These are phyloP conservation scores for Colletotrichum coccodes DNA, from an alignment of 2,329 filamentous ascomycete species.

Conservation along the genomic window DNA sequence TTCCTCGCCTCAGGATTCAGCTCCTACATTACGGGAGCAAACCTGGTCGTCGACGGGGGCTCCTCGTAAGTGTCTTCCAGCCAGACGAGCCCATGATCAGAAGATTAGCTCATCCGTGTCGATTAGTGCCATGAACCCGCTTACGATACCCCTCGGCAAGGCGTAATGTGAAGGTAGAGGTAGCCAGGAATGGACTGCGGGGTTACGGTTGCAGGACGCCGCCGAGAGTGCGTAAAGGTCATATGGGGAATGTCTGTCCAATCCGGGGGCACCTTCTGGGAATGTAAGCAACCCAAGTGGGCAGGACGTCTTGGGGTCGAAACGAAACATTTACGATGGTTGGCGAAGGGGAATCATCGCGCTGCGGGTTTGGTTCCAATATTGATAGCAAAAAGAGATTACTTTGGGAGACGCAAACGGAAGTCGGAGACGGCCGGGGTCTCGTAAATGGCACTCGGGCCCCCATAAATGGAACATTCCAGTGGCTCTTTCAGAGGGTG, in stretches of 20 bases:
- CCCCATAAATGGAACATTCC: constrained; percentile 20
- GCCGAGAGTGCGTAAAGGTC: constrained; percentile 12
- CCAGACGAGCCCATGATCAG: neutral
- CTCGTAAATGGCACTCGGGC: constrained; percentile 5
- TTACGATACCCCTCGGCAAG: constrained; percentile 49
- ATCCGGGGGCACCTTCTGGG: neutral
- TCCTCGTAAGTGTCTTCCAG: constrained; percentile 47
- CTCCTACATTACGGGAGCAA: constrained; percentile 70
- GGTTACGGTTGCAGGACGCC: constrained; percentile 8
- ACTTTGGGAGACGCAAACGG: constrained; percentile 22
- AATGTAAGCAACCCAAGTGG: constrained; percentile 11
- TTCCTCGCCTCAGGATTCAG: constrained; percentile 72
- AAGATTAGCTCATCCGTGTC: constrained; percentile 28
- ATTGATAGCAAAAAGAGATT: constrained; percentile 22
- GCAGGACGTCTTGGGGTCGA: constrained; percentile 13
- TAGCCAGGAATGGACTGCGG: constrained; percentile 15
- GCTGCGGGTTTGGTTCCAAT: constrained; percentile 13
- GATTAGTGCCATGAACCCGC: constrained; percentile 49
- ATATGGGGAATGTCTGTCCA: constrained; percentile 15
- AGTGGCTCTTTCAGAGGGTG: constrained; percentile 7
- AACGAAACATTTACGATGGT: constrained; percentile 1
- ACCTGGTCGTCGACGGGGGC: constrained; percentile 71
- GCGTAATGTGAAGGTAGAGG: neutral
- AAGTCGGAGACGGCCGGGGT: constrained; percentile 27
- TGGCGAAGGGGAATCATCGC: constrained; percentile 3